phyloP scores from a whole-genome alignment of 2,329 filamentous ascomycete genomes.

The Furcasterigmium sp. region DNA sequence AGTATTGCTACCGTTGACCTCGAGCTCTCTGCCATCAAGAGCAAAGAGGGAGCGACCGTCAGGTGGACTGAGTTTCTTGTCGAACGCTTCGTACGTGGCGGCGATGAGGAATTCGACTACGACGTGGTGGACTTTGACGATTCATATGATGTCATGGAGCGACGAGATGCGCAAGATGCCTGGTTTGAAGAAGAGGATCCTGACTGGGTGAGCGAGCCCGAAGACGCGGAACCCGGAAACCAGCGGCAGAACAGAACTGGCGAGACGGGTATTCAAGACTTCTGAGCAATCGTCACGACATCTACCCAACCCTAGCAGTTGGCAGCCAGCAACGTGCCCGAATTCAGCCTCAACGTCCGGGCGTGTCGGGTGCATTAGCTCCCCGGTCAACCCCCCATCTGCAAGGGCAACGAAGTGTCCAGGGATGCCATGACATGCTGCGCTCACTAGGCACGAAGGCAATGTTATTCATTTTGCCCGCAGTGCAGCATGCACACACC shows the following conservation, averaged over 20 bases:
- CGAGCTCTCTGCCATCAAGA: constrained; percentile 37
- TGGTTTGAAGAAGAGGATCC: constrained; percentile 81
- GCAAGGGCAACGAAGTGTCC: constrained; percentile 9
- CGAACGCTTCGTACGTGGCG: constrained; percentile 68
- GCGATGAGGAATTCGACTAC: constrained; percentile 78
- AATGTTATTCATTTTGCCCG: not conserved
- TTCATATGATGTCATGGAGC: constrained; percentile 60
- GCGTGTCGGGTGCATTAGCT: not conserved
- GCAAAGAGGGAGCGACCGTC: constrained; percentile 59
- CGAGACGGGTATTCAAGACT: constrained; percentile 70
- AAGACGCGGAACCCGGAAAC: constrained; percentile 18
- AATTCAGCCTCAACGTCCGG: constrained; percentile 1
- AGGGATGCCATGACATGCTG: constrained; percentile 12
- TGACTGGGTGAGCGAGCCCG: constrained; percentile 49
- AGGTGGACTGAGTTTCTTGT: constrained; percentile 71
- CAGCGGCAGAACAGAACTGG: constrained; percentile 29
- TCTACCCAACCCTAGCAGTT: too few species aligned
- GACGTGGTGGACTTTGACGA: constrained; percentile 63
- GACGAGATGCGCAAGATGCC: constrained; percentile 60
- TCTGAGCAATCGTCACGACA: constrained; percentile 33
- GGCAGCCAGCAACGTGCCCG: not conserved
- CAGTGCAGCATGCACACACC: not conserved
- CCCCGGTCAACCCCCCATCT: not conserved
- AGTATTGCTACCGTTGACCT: constrained; percentile 3
- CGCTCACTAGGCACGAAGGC: too few species aligned